Evolutionary conservation across 208 protist genomes (phyloP), one percentile per base, ranked within the genome.

Genomic region (Leishmania major): DNA sequence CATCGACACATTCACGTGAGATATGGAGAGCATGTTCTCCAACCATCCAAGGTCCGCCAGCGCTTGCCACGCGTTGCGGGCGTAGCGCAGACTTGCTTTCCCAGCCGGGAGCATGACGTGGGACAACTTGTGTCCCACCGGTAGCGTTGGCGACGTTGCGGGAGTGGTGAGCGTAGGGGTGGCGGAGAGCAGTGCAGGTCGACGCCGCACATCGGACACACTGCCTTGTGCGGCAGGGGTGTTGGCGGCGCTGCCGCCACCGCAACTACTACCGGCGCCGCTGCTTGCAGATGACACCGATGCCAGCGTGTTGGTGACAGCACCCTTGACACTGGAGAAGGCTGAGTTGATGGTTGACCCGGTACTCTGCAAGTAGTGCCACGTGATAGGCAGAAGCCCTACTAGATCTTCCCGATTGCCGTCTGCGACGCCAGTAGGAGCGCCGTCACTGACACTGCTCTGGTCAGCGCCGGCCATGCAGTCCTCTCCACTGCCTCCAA

Each of bases 1-100:
- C 49, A 89, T 67, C 25, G 90, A 91, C 37, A 96, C 79, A 64
- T 94, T 91, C 79, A 94, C 81, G 57, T 86, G 82, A 37, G 90
- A 87, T 43, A 81, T 82, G 19, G 83, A 67, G 31, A 93, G 75
- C 71, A 85, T 37, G 55, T 75, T 47, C 53, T 89, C 83, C 25
- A 91, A 64, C 84, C 86, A 91, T 49, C 81, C 81, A 40, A 88
- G 49, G 37, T 84, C 81, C n/a, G 62, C 40, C 17, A 81, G 51
- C 1, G 51, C 59, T 35, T 78, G 75, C 69, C 79, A 85, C 31
- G 78, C 60, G 22, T 69, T 43, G 47, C 73, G 53, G 47, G 79
- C 53, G 73, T 79, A 79, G 40, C 51, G 69, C 64, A 85, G 17
- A 11, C 77, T 72, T 37, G 78, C 82, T 25, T 79, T 57, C n/a